phyloP scores from a whole-genome alignment of 345 rosid species.

The Eucalyptus decipiens region DNA sequence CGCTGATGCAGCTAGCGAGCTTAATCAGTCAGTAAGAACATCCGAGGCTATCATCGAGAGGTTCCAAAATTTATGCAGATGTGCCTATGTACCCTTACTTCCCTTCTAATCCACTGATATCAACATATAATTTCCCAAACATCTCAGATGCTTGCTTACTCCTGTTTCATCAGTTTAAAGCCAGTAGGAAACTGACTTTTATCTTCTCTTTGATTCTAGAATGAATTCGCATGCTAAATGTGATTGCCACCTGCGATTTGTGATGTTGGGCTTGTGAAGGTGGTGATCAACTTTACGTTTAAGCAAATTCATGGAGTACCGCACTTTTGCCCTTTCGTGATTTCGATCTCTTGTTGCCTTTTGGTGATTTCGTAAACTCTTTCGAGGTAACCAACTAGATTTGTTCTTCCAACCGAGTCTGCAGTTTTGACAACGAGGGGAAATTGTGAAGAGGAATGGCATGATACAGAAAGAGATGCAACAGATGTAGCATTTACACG shows the following conservation, averaged over 20 bases:
- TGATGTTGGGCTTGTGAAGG: neutral
- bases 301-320: neutral
- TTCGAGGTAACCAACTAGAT: neutral
- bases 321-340: neutral
- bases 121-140: neutral
- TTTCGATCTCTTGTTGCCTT: neutral
- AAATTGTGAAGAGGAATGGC: neutral
- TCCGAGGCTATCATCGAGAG: neutral
- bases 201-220: neutral
- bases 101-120: neutral
- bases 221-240: neutral
- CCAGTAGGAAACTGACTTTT: neutral
- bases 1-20: constrained; percentile 10
- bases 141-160: neutral
- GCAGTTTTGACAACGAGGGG: neutral
- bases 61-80: neutral
- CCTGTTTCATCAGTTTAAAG: neutral
- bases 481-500: neutral
- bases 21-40: neutral
- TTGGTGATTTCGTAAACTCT: neutral
- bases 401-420: neutral
- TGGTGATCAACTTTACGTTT: neutral
- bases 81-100: neutral
- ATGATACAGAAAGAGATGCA: neutral
- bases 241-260: neutral